Evolutionary conservation across 345 rosid genomes (phyloP), one percentile per base, ranked within the genome.

Genomic region (Atalantia buxifolia): DNA sequence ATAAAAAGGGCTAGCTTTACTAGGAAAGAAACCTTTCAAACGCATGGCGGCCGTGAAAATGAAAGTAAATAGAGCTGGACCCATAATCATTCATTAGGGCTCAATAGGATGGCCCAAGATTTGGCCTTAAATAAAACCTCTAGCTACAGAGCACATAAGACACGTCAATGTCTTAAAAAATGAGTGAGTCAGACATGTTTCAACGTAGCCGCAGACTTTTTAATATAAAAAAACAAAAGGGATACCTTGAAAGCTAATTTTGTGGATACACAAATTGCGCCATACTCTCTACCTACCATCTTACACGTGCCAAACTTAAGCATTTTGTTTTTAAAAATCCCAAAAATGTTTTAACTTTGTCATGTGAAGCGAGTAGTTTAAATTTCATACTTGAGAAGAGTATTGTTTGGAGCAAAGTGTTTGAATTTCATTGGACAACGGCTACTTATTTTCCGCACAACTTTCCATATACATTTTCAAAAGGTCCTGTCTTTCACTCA

Each of bases 371-470:
- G 85, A 79, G 79, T 68, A 64, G 13, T 45, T 3, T 16, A 2
- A 13, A 5, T 61, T 76, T 4, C 0, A 8, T 75, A 59, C 70
- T 12, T 25, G 18, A 18, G 28, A 79, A 22, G 77, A 50, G 78
- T 83, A 68, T 7, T 21, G 27, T 33, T 70, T 78, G 18, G 55
- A 25, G 14, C 22, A n/a, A 9, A 72, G 13, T 74, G 77, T 87
- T 80, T 83, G 83, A 86, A 86, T 78, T 77, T 78, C 53, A 64
- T 75, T 36, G 88, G 88, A 81, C 90, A 88, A 88, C 90, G 91
- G 93, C 87, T 83, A 77, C 85, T 77, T 14, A 55, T 69, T 63
- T 77, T 38, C 63, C 31, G 85, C 94, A 77, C 92, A 78, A 80
- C 86, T 80, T 80, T 81, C 88, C 18, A 89, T 77, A 74, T 77